Percentiles rank a stretch among this genome's conserved stretches.
Evolutionary conservation across 2,329 filamentous ascomycete species (phyloP).

Genomic region (Thielaviopsis musarum): DNA sequence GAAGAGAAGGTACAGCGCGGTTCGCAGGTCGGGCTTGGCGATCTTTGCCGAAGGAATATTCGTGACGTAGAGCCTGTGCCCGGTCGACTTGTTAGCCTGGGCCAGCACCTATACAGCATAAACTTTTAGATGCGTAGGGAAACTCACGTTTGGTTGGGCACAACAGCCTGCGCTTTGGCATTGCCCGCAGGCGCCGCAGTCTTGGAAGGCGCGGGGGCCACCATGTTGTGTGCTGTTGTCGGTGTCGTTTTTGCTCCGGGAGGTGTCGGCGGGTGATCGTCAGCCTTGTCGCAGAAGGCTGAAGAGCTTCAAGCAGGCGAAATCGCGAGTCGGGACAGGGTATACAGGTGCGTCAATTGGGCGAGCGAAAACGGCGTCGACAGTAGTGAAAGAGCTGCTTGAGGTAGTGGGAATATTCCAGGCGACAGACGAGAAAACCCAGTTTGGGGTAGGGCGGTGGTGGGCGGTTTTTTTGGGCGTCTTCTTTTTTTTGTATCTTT

Average conservation of each 20-base stretch:
- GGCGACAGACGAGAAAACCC: neutral
- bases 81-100: neutral
- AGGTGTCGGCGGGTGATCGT: slow-evolving; percentile 22
- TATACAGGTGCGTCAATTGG: neutral
- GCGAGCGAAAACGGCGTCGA: neutral
- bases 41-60: slow-evolving; percentile 79
- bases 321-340: neutral
- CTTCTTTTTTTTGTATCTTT: neutral
- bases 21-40: slow-evolving; percentile 72
- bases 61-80: slow-evolving; percentile 63
- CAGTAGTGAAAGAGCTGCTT: neutral
- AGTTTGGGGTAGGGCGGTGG: neutral
- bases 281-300: slow-evolving; percentile 11
- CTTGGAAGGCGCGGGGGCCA: slow-evolving; percentile 4
- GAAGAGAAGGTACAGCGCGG: slow-evolving; percentile 82
- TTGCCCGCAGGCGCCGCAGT: neutral
- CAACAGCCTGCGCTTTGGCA: slow-evolving; percentile 35
- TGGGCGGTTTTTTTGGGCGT: neutral
- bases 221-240: slow-evolving; percentile 3
- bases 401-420: neutral
- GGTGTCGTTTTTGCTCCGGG: too few relatives aligned
- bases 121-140: neutral
- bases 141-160: slow-evolving; percentile 62
- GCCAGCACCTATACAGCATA: neutral
- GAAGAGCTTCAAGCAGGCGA: neutral